Conservation (phyloP, 2,329 filamentous ascomycete genomes). For the Colletotrichum sansevieriae region DNA sequence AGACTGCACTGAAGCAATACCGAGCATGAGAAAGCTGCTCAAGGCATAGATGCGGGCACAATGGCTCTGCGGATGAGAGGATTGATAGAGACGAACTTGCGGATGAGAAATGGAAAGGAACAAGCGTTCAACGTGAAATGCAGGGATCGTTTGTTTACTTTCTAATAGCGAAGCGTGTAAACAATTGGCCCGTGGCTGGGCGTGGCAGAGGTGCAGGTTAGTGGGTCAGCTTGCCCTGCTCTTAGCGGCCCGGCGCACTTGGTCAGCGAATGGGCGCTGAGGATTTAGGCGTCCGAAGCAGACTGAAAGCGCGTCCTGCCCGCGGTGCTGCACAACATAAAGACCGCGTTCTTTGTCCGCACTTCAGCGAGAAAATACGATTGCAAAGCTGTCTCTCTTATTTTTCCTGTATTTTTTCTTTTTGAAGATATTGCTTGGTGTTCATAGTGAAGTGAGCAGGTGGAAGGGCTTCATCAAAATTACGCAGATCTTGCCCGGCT, state of each 20-base stretch:
- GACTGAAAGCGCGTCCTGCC: constrained; percentile 27
- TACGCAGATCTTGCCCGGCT: constrained; percentile 10
- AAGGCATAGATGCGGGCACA: constrained; percentile 36
- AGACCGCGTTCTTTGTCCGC: constrained; percentile 30
- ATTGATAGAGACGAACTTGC: constrained; percentile 21
- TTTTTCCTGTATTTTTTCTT: neutral
- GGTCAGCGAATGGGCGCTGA: constrained; percentile 28
- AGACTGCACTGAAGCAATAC: constrained; percentile 40
- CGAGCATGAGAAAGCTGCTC: constrained; percentile 36
- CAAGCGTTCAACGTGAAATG: constrained; percentile 32
- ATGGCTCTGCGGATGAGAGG: constrained; percentile 30
- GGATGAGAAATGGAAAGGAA: constrained; percentile 30
- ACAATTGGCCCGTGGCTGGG: constrained; percentile 36
- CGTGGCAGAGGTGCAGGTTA: constrained; percentile 24
- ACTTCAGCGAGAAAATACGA: neutral
- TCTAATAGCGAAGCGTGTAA: constrained; percentile 36
- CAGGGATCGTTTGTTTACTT: constrained; percentile 43
- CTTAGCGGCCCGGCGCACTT: constrained; percentile 23
- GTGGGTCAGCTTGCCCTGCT: constrained; percentile 32
- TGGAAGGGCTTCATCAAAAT: neutral
- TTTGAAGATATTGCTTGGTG: neutral
- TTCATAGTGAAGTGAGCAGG: too few species aligned
- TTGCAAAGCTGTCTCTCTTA: neutral
- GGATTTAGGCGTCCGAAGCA: neutral
- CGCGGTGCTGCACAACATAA: constrained; percentile 19